Base-by-base conservation (phyloP, 148 eudicot genomes). In the Euryodendron excelsum region DNA sequence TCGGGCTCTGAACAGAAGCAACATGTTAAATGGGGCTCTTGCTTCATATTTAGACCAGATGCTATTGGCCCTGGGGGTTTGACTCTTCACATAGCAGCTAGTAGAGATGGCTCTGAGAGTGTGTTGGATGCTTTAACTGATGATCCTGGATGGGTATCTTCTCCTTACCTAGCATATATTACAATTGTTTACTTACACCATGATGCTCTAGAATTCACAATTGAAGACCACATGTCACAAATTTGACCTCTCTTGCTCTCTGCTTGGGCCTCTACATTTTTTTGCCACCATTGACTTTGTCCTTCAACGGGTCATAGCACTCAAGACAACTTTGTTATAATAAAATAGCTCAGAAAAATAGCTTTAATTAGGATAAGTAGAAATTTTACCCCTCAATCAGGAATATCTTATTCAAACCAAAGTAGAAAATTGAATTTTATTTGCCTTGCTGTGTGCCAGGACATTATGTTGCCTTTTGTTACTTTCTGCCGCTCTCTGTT, bases 41-140 rank as follows among this genome's bases (percentile, higher is more conserved):
- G 8, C 45, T 41, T 41, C 59, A 77, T 92, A 44, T 94, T 91
- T 79, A 90, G 91, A 85, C 97, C 98, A 5, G 97, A 94, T 84
- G 80, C 77, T 34, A 81, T 59, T 67, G 94, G 89, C 18, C 91
- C 90, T 36, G 93, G 90, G 47, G 97, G 97, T 20, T 88, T 94
- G 90, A 94, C 98, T 72, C 89, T 94, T 75, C 98, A 94, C 65
- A 75, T 94, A 77, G 98, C 96, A 68, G 96, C 96, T 67, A 80
- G 89, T 73, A 76, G 82, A 44, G 86, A 82, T 45, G 91, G 91
- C 70, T 87, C 76, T 37, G 93, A 90, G 80, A 68, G 80, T 77
- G 89, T 91, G 7, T 70, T 94, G 85, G 93, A 92, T 77, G 97
- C 98, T 50, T 85, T 94, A 76, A 91, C 93, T 74, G 92, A 91